Evolutionary conservation across 1,284 basidiomycete species (phyloP).

Genomic region (Porphyrellus sp.): DNA sequence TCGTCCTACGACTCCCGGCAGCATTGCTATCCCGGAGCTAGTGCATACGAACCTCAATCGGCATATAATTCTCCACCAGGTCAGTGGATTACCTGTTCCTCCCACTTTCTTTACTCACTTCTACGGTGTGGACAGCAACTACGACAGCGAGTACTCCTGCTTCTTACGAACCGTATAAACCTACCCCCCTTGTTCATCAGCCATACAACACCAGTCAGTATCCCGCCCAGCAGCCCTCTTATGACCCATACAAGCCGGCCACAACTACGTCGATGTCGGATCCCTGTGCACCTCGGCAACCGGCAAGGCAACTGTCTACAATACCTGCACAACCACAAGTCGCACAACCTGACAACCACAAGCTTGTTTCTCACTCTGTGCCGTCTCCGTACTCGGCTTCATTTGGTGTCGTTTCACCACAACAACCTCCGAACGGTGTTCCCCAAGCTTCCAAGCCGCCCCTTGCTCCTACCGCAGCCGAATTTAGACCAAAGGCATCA

Average conservation of each 20-base stretch:
- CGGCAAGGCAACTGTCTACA: constrained; percentile 17
- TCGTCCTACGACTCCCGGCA: constrained; percentile 29
- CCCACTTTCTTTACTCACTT: constrained; percentile 7
- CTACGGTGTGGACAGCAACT: constrained; percentile 12
- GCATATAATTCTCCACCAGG: constrained; percentile 21
- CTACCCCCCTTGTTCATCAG: constrained; percentile 15
- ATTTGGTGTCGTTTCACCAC: constrained; percentile 14
- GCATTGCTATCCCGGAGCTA: constrained; percentile 29
- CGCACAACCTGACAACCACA: constrained; percentile 14
- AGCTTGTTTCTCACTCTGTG: constrained; percentile 17
- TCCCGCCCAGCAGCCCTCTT: constrained; percentile 11
- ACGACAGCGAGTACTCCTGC: constrained; percentile 7
- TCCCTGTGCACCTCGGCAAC: constrained; percentile 15
- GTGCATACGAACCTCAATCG: constrained; percentile 23
- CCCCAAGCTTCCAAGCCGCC: constrained; percentile 35
- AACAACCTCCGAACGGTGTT: constrained; percentile 16
- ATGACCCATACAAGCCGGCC: constrained; percentile 37
- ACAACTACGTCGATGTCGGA: constrained; percentile 20
- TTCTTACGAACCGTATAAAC: constrained; percentile 21
- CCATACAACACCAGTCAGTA: constrained; percentile 17
- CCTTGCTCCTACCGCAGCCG: constrained; percentile 35
- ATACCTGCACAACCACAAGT: constrained; percentile 19
- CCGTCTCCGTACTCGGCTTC: constrained; percentile 25
- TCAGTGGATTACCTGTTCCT: constrained; percentile 16
- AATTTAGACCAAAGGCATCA: constrained; percentile 57